Percentiles rank a stretch among this genome's conserved stretches.
phyloP scores from a whole-genome alignment of 202 grass and related monocot genomes.

The Zizania palustris region DNA sequence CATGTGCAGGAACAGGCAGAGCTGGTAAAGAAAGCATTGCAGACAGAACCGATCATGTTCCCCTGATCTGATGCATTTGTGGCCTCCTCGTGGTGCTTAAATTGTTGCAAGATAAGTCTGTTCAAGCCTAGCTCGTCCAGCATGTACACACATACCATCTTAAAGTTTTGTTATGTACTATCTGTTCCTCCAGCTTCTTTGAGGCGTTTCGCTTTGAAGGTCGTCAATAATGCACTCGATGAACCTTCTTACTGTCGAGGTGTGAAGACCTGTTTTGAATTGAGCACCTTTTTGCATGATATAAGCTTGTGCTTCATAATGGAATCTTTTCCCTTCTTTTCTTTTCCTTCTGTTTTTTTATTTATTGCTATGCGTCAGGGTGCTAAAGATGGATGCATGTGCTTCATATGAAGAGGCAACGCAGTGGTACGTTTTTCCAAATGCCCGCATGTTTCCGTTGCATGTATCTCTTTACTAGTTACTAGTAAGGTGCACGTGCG shows the following conservation, averaged over 20 bases:
- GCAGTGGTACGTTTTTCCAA: neutral
- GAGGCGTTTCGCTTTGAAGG: slow-evolving; percentile 26
- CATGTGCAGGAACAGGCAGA: slow-evolving; percentile 77
- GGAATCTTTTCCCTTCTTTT: neutral
- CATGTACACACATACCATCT: slow-evolving; percentile 3
- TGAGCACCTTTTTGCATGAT: slow-evolving; percentile 14
- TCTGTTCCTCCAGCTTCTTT: slow-evolving; percentile 5
- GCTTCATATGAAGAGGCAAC: too few species aligned
- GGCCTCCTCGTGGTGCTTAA: neutral
- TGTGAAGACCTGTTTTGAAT: slow-evolving; percentile 15
- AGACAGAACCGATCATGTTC: slow-evolving; percentile 57
- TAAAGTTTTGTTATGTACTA: slow-evolving; percentile 32
- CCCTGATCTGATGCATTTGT: slow-evolving; percentile 34
- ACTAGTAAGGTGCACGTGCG: too few species aligned
- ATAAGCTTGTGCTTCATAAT: neutral
- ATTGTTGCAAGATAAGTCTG: slow-evolving; percentile 12
- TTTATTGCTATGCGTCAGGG: too few species aligned
- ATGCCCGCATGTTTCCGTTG: neutral
- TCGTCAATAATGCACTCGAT: slow-evolving; percentile 19
- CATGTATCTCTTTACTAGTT: too few species aligned
- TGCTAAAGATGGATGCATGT: too few species aligned
- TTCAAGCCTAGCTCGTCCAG: neutral
- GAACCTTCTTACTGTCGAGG: slow-evolving; percentile 33
- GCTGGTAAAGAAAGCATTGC: slow-evolving; percentile 73
- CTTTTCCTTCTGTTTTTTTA: too few species aligned